Evolutionary conservation across 192 early-diverging fungal genomes (phyloP), one percentile per base, ranked within the genome.

Genomic region (Coemansia sp.): DNA sequence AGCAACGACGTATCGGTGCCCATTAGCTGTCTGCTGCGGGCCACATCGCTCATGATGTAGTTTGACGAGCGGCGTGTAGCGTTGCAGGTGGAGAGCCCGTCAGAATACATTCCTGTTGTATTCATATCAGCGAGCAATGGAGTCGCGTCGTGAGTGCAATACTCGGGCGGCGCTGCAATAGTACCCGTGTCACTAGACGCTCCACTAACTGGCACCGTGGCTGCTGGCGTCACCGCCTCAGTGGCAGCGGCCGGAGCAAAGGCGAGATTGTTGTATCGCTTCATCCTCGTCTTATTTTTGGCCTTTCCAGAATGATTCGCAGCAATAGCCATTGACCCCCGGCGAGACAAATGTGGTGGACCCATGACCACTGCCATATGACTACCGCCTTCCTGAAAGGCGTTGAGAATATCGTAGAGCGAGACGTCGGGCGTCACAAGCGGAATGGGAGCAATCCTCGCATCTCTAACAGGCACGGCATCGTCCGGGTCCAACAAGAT

Each of bases 321-420:
- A 7, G 55, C 24, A 15, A 20, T 41, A 11, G 20, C 61, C 38
- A 62, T 40, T 41, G 61, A 62, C n/a, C 61, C 61, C 36, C 61
- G 61, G 3, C 38, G n/a, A 41, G 61, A 62, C 61, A 62, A 62
- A 24, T 62, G 61, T 62, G 69, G 80, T 36, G 69, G 65, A n/a
- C 80, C 85, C 62, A 80, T 69, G 22, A 92, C 89, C 46, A 91
- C 82, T 5, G 91, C 92, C 91, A 94, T 89, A 63, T 94, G 92
- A 60, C 90, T 91, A 65, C 91, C 87, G 22, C 92, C 92, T 69
- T 92, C 91, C 66, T 94, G 92, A 79, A 94, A 94, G 55, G 90
- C 90, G 74, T 94, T 94, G 53, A 94, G 79, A 39, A 94, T 92
- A 50, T 94, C 92, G 55, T 91, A 85, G 12, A 87, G 65, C 41